A percentile compares a stretch with the other conserved stretches of the same genome.
These are phyloP conservation scores for Cetradonia linearis DNA, from an alignment of 495 filamentous ascomycete species.

Conservation along the genomic window DNA sequence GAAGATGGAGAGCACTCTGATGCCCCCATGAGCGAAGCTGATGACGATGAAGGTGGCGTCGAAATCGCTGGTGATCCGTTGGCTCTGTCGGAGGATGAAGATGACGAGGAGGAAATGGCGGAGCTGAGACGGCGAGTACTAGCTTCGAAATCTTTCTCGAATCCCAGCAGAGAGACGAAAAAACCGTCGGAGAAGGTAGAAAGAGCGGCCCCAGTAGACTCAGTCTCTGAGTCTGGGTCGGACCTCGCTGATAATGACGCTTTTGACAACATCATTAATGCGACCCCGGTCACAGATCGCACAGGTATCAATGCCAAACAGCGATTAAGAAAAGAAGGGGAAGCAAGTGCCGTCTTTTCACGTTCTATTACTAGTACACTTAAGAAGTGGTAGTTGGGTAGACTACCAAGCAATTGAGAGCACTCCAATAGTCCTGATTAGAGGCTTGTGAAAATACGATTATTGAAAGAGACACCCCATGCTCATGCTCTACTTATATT, in stretches of 20 bases:
- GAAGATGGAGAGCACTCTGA: constrained; percentile 38
- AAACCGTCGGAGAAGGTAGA: constrained; percentile 49
- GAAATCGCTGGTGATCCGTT: constrained; percentile 50
- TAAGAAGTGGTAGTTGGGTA: constrained; percentile 40
- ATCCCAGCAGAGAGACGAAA: constrained; percentile 43
- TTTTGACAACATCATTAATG: constrained; percentile 87
- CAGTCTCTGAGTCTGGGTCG: constrained; percentile 63
- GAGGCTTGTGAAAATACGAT: not conserved
- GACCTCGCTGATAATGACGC: constrained; percentile 57
- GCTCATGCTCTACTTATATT: not conserved
- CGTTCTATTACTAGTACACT: constrained; percentile 50
- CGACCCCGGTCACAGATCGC: constrained; percentile 73
- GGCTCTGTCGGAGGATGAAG: constrained; percentile 66
- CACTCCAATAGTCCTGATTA: not conserved
- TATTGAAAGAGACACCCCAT: not conserved
- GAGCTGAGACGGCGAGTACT: constrained; percentile 77
- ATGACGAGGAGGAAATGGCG: constrained; percentile 84
- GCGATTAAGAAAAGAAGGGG: constrained; percentile 31
- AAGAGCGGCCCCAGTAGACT: constrained; percentile 43
- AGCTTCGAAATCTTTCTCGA: constrained; percentile 74
- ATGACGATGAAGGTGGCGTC: constrained; percentile 41
- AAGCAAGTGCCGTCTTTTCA: constrained; percentile 53
- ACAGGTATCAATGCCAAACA: constrained; percentile 59
- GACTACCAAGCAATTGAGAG: not conserved
- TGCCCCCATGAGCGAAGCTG: constrained; percentile 40